Evolutionary conservation across 305 asterid genomes (phyloP).

Genomic region (Fraxinus baroniana): DNA sequence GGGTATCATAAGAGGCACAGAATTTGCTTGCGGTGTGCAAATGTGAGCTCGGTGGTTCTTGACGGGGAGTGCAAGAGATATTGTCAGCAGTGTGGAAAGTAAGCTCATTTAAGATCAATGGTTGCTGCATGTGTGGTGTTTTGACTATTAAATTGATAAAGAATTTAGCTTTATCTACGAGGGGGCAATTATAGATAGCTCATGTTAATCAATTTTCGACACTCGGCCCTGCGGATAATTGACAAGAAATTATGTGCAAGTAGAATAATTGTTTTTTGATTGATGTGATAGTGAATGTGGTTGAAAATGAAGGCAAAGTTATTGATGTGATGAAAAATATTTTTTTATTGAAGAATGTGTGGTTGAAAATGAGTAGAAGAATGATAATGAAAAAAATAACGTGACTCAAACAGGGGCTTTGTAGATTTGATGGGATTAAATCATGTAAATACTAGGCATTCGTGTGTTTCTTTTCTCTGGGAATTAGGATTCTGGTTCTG

Average conservation of each 20-base stretch:
- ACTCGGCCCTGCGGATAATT: too few species aligned
- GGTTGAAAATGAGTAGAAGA: too few species aligned
- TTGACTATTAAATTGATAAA: neutral
- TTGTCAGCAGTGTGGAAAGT: constrained; percentile 97
- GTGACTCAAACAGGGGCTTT: too few species aligned
- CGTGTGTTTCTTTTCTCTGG: neutral
- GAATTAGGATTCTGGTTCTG: neutral
- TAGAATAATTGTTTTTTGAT: too few species aligned
- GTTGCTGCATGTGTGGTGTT: constrained; percentile 16
- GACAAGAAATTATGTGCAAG: too few species aligned
- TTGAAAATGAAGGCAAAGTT: too few species aligned
- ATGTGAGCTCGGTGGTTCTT: constrained; percentile 53
- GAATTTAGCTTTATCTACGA: neutral
- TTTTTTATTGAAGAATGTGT: too few species aligned
- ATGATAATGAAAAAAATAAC: too few species aligned
- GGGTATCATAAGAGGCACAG: constrained; percentile 84
- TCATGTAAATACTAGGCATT: neutral
- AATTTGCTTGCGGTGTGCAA: constrained; percentile 76
- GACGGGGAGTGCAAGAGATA: constrained; percentile 83
- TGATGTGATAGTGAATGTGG: too few species aligned
- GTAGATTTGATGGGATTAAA: neutral
- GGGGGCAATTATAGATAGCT: neutral
- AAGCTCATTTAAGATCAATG: constrained; percentile 22
- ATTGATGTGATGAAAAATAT: too few species aligned
- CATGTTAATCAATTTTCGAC: neutral